Conservation (phyloP, 2,329 filamentous ascomycete genomes). For the Fusarium dlaminii region DNA sequence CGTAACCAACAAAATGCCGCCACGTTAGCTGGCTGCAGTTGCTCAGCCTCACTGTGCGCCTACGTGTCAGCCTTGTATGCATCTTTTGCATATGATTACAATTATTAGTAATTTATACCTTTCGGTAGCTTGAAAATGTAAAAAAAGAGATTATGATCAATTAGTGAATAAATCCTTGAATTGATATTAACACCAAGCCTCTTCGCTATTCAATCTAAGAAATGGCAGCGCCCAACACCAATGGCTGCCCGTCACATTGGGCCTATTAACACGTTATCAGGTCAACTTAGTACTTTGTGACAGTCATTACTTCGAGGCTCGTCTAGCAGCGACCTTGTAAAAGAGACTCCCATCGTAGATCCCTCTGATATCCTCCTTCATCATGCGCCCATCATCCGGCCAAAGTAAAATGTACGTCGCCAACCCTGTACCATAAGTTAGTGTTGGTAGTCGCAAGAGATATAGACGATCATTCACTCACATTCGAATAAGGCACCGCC, state of each 20-base stretch:
- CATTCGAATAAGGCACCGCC: not conserved
- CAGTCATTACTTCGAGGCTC: not conserved
- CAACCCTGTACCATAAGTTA: not conserved
- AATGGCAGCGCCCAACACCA: no score
- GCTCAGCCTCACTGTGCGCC: not conserved
- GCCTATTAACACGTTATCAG: no score
- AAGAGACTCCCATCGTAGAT: not conserved
- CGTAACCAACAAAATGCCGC: not conserved
- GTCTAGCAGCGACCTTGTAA: not conserved
- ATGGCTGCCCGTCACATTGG: no score
- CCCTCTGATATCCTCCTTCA: not conserved
- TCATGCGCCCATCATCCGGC: not conserved
- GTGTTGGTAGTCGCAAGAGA: fast-evolving
- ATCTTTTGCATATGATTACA: not conserved
- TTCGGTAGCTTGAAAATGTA: fast-evolving
- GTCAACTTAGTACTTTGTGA: no score
- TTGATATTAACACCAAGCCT: no score
- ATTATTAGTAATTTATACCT: fast-evolving
- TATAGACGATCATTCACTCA: not conserved
- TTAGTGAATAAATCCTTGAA: fast-evolving
- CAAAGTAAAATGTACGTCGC: not conserved
- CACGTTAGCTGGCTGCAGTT: not conserved
- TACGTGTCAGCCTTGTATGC: not conserved
- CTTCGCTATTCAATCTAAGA: not conserved
- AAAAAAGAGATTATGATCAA: not conserved